Evolutionary conservation across 2,329 filamentous ascomycete species (phyloP).

Genomic region (Fusarium metavorans): DNA sequence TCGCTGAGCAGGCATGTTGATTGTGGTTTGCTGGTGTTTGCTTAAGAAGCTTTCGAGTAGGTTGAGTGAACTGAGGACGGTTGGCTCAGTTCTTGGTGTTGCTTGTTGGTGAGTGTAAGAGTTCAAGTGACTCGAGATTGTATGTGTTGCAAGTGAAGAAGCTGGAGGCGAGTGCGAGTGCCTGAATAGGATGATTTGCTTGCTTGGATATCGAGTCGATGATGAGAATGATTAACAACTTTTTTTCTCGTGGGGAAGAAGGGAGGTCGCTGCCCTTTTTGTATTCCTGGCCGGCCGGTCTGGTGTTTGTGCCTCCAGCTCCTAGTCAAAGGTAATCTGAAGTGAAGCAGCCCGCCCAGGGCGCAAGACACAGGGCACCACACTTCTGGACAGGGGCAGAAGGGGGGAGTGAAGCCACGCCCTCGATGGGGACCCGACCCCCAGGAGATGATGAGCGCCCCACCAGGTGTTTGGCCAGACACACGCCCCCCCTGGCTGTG

Average conservation of each 20-base stretch:
- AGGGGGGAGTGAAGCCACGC: conserved; percentile 22
- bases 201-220: conserved; percentile 36
- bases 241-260: conserved; percentile 36
- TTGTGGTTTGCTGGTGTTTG: conserved; percentile 35
- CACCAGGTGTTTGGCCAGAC: conserved; percentile 7
- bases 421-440: conserved; percentile 20
- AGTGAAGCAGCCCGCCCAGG: conserved; percentile 46
- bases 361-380: conserved; percentile 45
- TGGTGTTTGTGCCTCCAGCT: conserved; percentile 47
- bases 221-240: conserved; percentile 33
- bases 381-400: conserved; percentile 37
- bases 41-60: conserved; percentile 31
- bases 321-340: conserved; percentile 49
- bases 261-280: conserved; percentile 48
- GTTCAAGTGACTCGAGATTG: conserved; percentile 22
- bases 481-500: conserved; percentile 15
- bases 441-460: conserved; percentile 33
- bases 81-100: conserved; percentile 40
- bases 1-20: conserved; percentile 68
- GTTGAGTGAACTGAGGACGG: conserved; percentile 34
- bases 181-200: conserved; percentile 27
- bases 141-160: conserved; percentile 15
- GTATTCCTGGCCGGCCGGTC: conserved; percentile 42
- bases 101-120: conserved; percentile 20
- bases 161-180: conserved; percentile 31